A percentile compares a stretch with the other conserved stretches of the same genome.
phyloP scores from a whole-genome alignment of 169 alveolate genomes.

The Plasmodium blacklocki region DNA sequence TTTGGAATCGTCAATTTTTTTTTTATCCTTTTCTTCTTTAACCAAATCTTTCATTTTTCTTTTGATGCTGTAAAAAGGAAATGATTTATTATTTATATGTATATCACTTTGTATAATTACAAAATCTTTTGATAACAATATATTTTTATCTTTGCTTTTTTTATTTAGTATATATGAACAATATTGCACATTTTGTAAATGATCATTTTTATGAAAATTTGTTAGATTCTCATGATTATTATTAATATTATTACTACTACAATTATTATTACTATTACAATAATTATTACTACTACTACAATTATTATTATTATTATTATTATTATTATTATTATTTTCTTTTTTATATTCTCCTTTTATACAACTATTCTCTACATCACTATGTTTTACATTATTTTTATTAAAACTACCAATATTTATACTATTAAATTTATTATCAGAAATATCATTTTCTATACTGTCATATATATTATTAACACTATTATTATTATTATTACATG shows the following conservation, averaged over 20 bases:
- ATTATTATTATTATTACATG: conserved; percentile 7
- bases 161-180: not conserved
- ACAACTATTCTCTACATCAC: not conserved
- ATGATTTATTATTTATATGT: not conserved
- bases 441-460: not conserved
- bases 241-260: not conserved
- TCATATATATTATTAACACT: not conserved
- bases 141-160: no score
- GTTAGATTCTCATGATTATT: not conserved
- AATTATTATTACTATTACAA: not conserved
- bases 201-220: no score
- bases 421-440: not conserved
- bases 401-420: not conserved
- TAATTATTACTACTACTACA: not conserved
- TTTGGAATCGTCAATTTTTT: not conserved
- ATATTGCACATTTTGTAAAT: not conserved
- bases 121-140: no score
- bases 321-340: not conserved
- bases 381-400: not conserved
- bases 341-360: not conserved
- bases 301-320: not conserved
- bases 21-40: not conserved
- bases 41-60: not conserved
- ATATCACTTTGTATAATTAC: not conserved
- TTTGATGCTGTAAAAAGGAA: conserved; percentile 3